Evolutionary conservation across 805 yeast genomes (phyloP), one percentile per base, ranked within the genome.

Genomic region (Jamesozyma lodderae): DNA sequence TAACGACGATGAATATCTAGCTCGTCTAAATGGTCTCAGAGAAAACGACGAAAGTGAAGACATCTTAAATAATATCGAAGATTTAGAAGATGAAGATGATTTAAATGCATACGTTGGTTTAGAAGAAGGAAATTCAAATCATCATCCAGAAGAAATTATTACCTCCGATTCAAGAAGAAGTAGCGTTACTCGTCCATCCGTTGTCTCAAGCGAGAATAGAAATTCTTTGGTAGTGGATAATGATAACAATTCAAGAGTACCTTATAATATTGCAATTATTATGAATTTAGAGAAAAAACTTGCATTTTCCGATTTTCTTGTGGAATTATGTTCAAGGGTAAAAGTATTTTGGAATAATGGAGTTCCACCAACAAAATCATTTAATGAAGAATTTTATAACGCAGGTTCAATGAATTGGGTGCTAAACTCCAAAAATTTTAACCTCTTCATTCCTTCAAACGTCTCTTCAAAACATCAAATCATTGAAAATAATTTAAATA

Each of bases 261-360:
- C 78, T 1, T 76, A 72, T 48, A 72, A 74, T 2, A 64, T 75
- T 45, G 81, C 75, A 0, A 63, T 75, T 2, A 60, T 74, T 4
- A 45, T 75, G 1, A 70, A 73, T 36, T 47, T 73, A 1, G 50
- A 57, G 18, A 68, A 64, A 36, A 69, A 66, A 26, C 60, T 67
- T 1, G 38, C 57, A 2, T 51, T 70, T 3, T 58, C 66, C 18
- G 60, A 58, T 27, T 49, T 75, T 24, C 57, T 58, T 29, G 48
- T 71, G 10, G 70, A 67, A 36, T 59, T 76, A 36, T 64, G 60
- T 38, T 66, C 77, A 1, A 43, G 57, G 4, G 65, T 69, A 6
- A 61, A 66, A 37, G 63, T 73, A 3, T 55, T 66, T 40, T 76
- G 81, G 81, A 74, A 74, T 4, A 60, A 66, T 26, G 74, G 73